These are phyloP conservation scores for Thermochaetoides dissita DNA, from an alignment of 2,329 filamentous ascomycete species.

Conservation along the genomic window DNA sequence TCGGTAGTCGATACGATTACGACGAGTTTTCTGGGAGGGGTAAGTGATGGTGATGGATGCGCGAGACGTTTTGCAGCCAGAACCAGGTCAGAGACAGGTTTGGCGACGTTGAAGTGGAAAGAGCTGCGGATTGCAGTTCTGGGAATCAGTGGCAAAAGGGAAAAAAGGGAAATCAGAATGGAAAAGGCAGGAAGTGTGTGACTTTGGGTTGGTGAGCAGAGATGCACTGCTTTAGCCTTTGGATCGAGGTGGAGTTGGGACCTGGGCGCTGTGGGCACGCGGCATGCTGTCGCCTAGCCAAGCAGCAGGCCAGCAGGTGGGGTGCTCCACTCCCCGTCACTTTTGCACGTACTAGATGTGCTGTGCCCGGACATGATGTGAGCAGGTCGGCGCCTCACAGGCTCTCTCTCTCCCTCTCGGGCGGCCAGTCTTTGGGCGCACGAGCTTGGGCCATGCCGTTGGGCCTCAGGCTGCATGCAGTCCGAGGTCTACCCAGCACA, in stretches of 20 bases:
- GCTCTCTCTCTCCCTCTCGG: background rate
- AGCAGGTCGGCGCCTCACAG: no score
- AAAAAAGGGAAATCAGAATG: constrained; percentile 1
- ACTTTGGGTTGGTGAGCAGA: background rate
- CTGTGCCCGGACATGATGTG: no score
- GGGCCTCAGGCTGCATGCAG: no score
- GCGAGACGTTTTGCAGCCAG: background rate
- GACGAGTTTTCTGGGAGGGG: no score
- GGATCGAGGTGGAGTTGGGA: constrained; percentile 1
- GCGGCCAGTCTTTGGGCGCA: no score
- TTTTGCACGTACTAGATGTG: background rate
- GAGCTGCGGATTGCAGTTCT: background rate
- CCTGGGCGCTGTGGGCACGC: constrained; percentile 4
- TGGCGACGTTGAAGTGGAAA: no score
- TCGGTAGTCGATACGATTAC: no score
- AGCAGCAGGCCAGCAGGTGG: background rate
- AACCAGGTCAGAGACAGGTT: no score
- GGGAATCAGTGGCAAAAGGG: constrained; percentile 5
- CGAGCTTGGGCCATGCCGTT: no score
- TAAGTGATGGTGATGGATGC: background rate
- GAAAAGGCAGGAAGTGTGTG: background rate
- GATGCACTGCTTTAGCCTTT: no score
- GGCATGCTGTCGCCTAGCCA: constrained; percentile 8
- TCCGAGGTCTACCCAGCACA: no score
- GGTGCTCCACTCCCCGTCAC: constrained; percentile 3